Base-by-base conservation (phyloP, 2,329 filamentous ascomycete species). In the Colletotrichum sp. region DNA sequence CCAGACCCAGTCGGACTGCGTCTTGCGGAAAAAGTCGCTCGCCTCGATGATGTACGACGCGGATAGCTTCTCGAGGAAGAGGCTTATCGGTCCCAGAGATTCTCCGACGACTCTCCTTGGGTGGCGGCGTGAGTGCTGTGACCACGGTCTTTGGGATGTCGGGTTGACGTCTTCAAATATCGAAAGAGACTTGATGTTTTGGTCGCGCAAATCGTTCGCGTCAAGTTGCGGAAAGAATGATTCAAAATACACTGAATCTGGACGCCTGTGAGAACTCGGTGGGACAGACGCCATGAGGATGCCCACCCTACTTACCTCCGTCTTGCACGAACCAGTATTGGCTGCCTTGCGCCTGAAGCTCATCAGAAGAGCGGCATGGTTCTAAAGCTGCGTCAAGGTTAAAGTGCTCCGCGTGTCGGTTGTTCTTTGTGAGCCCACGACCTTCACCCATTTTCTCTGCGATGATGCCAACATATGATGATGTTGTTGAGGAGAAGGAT, bases 401-500 rank as follows among this genome's bases (percentile, higher is more conserved):
- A n/a, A 18, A 47, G 9, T 21, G n/a, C 43, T 47, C 43, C 6
- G 43, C 43, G n/a, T 21, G n/a, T 21, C n/a, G 43, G 12, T 47
- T 13, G 43, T 47, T 21, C 11, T 47, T 11, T 21, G n/a, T 21
- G 43, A 47, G n/a, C 3, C n/a, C 43, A 47, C n/a, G n/a, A 13
- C 18, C 11, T 47, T 47, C 43, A 21, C 43, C 18, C 43, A 47
- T 47, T 47, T 47, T 47, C 6, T 21, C n/a, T 3, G 3, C 38
- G 38, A 47, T n/a, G 43, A 47, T 47, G n/a, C 43, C 43, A n/a
- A 11, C 4, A 5, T 47, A 47, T 47, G n/a, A 47, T 47, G 43
- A 47, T 47, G 43, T 1, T 47, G n/a, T 1, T 47, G 6, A 7
- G 12, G 6, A 0, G n/a, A 12, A 47, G 1, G 0, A 47, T 47